Conservation (phyloP, 768 basidiomycete genomes). For the Sistotremastrum niveocremeum region DNA sequence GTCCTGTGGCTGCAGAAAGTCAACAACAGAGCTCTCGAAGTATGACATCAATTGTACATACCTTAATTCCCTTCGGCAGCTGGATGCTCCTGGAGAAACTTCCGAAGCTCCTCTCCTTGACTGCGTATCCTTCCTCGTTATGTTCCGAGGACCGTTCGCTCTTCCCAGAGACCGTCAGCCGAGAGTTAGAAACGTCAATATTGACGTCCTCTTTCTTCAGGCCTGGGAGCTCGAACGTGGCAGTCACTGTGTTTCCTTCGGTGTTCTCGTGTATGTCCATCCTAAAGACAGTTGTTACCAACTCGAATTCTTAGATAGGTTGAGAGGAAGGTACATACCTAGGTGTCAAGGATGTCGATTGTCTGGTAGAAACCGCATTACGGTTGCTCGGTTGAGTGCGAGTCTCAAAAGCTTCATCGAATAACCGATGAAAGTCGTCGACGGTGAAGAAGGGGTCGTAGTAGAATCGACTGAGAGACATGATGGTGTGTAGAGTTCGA, state of each 20-base stretch:
- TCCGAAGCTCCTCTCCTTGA: constrained; percentile 17
- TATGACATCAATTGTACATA: not conserved
- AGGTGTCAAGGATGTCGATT: constrained; percentile 8
- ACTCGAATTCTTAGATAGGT: no score
- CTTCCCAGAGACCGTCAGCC: constrained; percentile 40
- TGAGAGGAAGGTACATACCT: constrained; percentile 9
- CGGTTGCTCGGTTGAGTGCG: constrained; percentile 2
- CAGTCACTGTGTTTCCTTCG: constrained; percentile 34
- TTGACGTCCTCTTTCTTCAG: constrained; percentile 34
- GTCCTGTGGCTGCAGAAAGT: constrained; percentile 14
- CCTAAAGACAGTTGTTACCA: constrained; percentile 9
- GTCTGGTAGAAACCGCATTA: constrained; percentile 6
- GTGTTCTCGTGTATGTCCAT: constrained; percentile 23
- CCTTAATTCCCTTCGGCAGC: constrained; percentile 6
- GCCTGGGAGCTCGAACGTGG: constrained; percentile 46
- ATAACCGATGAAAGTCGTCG: constrained; percentile 29
- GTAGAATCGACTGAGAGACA: constrained; percentile 22
- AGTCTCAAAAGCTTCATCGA: constrained; percentile 26
- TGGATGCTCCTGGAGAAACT: constrained; percentile 3
- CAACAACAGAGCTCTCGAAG: not conserved
- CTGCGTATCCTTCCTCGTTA: constrained; percentile 21
- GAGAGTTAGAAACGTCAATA: constrained; percentile 37
- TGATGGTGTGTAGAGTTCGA: not conserved
- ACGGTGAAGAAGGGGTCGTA: constrained; percentile 27
- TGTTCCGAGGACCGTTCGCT: constrained; percentile 18